Evolutionary conservation across 352 stramenopile genomes (phyloP).

Genomic region (Hyaloperonospora brassicae): DNA sequence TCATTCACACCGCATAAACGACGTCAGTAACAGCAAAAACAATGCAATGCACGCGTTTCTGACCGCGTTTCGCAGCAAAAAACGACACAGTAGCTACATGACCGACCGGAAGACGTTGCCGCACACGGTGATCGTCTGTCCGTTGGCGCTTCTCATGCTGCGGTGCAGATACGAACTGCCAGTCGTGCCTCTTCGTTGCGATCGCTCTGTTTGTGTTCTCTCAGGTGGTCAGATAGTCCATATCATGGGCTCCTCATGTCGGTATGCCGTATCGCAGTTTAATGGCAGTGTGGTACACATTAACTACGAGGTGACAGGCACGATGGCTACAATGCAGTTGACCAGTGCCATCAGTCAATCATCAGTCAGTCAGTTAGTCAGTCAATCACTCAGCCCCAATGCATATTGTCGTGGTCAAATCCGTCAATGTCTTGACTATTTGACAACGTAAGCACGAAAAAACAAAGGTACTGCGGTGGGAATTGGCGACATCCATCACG

Average conservation of each 20-base stretch:
- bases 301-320: neutral
- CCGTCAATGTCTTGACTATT: no score
- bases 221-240: constrained; percentile 12
- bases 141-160: constrained; percentile 52
- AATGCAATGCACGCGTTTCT: neutral
- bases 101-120: constrained; percentile 74
- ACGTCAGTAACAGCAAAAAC: neutral
- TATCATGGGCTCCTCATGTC: constrained; percentile 8
- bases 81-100: neutral
- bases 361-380: no score
- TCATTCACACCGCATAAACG: constrained; percentile 4
- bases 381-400: no score
- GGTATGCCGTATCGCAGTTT: neutral
- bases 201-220: constrained; percentile 9
- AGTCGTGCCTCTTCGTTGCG: no score
- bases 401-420: no score
- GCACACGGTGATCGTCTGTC: constrained; percentile 71
- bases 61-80: neutral
- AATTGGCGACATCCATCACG: no score
- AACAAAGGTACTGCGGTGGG: no score
- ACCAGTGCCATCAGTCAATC: no score
- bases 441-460: no score
- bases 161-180: neutral
- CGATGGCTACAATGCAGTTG: neutral
- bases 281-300: neutral